Base-by-base conservation (phyloP, 1,139 yeast species). In the Candida sanyaensis region DNA sequence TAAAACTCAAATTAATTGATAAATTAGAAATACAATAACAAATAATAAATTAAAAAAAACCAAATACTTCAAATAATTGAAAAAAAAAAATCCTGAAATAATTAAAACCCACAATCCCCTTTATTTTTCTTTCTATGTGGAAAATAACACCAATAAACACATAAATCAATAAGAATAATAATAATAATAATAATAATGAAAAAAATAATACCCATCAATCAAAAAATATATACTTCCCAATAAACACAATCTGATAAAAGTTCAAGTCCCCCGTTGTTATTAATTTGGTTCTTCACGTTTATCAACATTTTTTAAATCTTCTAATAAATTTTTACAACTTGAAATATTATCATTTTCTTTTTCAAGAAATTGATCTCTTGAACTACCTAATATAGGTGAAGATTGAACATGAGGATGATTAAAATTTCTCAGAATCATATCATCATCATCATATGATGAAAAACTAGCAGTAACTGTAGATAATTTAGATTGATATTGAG, bases 361-460 rank as follows among this genome's bases (percentile, higher is more conserved):
- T 6, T 29, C 41, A 37, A n/a, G 23, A 26, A 37, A 10, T 28
- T 8, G 33, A 9, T 28, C 41, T 9, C 32, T 13, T 13, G 41
- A 38, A 31, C 28, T 41, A 10, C 45, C 46, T 32, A 52, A 36
- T 6, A 55, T 43, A 10, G 55, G 54, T 8, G 53, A 39, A 9
- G 55, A 50, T 17, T 51, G 52, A n/a, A 50, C 44, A 26, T 34
- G 45, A 27, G 45, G 54, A 34, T 45, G 42, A 48, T 74, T 77
- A 50, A 72, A 69, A 42, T 73, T 74, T 44, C 79, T 60, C 56
- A 73, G 69, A 36, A 81, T 73, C 70, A 74, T 75, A 54, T 83
- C 87, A 55, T 82, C 86, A 52, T 81, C 84, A 54, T 78, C 85
- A 54, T 75, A 73, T 34, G 75, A 68, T 49, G 66, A 69, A 47